Base-by-base conservation (phyloP, 208 protist species). In the Acanthamoeba culbertsoni region DNA sequence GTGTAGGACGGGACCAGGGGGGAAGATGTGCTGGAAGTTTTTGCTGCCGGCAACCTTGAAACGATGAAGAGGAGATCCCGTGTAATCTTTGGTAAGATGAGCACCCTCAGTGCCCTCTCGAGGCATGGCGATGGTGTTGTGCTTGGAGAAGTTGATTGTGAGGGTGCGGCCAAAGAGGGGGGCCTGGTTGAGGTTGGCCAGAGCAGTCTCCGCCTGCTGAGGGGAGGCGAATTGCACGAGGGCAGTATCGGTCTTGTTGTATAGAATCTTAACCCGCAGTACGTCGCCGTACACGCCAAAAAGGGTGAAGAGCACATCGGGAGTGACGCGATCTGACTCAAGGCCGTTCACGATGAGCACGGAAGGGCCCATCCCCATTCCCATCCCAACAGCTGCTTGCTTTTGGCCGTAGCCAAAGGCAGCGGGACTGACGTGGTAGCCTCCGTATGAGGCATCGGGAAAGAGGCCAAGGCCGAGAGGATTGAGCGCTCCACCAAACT, bases 241-340 rank as follows among this genome's bases (percentile, higher is more conserved):
- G 33, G 95, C 94, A 12, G 93, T 95, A 53, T 96, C 93, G 48
- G 95, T 92, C 65, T 94, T 96, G 77, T 95, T 96, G 62, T 86
- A 95, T 37, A 96, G 86, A 40, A 96, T 96, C 86, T 96, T 96
- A 20, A 96, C 93, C 26, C 95, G 51, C n/a, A 95, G 71, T 23
- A 96, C 79, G 63, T 96, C 94, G 42, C 95, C 95, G 63, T 96
- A 96, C 28, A 96, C 93, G 35, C 93, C 92, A 82, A 96, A 96
- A 7, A 96, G 57, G 33, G 75, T 96, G 48, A 96, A 96, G 57
- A 96, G 28, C 23, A 95, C 59, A 18, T 96, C 94, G 35, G 88
- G 86, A 40, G 82, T 84, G 2, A 96, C 68, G 55, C 86, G 62
- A 33, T 93, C 57, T 10, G 55, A 14, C 33, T 86, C 73, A 12